A percentile compares a stretch with the other conserved stretches of the same genome.
phyloP scores from a whole-genome alignment of 2,329 filamentous ascomycete species.

The Neofusicoccum parvum region DNA sequence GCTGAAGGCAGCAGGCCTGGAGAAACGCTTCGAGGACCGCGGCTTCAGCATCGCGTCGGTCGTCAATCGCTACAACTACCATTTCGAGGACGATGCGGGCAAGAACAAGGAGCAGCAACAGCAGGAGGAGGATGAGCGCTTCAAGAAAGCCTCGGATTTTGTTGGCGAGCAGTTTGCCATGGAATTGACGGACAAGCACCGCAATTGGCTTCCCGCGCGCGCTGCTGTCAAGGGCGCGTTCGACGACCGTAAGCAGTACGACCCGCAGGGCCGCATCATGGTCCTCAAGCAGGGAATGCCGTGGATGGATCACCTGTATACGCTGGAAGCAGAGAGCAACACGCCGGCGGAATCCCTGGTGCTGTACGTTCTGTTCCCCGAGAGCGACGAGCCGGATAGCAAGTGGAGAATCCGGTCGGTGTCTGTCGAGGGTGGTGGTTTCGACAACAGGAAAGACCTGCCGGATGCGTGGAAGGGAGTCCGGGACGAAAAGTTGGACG shows the following conservation, averaged over 20 bases:
- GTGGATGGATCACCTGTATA: slow-evolving; percentile 96
- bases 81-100: slow-evolving; percentile 44
- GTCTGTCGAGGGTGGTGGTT: slow-evolving; percentile 80
- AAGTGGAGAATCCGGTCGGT: slow-evolving; percentile 96
- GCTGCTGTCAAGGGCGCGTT: slow-evolving; percentile 78
- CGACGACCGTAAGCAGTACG: slow-evolving; percentile 65
- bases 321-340: slow-evolving; percentile 66
- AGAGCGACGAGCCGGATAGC: slow-evolving; percentile 71
- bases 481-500: slow-evolving; percentile 80
- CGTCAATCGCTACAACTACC: slow-evolving; percentile 82
- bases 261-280: slow-evolving; percentile 76
- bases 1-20: slow-evolving; percentile 68
- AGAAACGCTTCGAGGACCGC: slow-evolving; percentile 81
- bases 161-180: slow-evolving; percentile 88
- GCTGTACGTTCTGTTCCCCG: slow-evolving; percentile 88
- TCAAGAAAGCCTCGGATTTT: slow-evolving; percentile 73
- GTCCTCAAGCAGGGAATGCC: slow-evolving; percentile 82
- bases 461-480: slow-evolving; percentile 92
- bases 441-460: slow-evolving; percentile 87
- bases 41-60: slow-evolving; percentile 84
- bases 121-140: slow-evolving; percentile 77
- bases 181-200: slow-evolving; percentile 74
- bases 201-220: slow-evolving; percentile 85
- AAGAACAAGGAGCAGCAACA: slow-evolving; percentile 54
- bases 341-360: slow-evolving; percentile 58